Conservation (phyloP, 805 yeast genomes). For the Blastobotrys mokoenaii region DNA sequence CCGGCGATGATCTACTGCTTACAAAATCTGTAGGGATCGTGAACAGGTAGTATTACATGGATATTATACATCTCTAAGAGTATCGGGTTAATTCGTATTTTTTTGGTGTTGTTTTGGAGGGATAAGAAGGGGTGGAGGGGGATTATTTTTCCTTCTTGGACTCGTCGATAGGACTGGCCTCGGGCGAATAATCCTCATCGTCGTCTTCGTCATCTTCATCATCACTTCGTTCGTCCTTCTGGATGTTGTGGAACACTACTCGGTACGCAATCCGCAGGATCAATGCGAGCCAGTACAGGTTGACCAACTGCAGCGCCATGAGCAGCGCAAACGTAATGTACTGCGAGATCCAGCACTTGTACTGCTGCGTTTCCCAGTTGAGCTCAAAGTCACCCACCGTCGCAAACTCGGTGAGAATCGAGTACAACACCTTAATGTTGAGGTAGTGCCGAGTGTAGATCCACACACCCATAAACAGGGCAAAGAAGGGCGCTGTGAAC, state of each 20-base stretch:
- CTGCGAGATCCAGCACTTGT: constrained; percentile 93
- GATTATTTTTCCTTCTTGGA: constrained; percentile 2
- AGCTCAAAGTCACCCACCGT: constrained; percentile 76
- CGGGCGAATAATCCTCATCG: constrained; percentile 24
- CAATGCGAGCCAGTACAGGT: constrained; percentile 78
- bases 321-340: constrained; percentile 77
- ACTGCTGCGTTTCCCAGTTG: constrained; percentile 85
- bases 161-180: constrained; percentile 3
- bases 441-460: constrained; percentile 80
- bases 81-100: too few relatives aligned
- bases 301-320: constrained; percentile 74
- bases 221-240: constrained; percentile 81
- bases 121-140: background rate
- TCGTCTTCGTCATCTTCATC: constrained; percentile 55
- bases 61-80: too few relatives aligned
- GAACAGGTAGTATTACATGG: too few relatives aligned
- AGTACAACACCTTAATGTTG: constrained; percentile 59
- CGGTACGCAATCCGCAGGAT: constrained; percentile 73
- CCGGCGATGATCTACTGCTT: too few relatives aligned
- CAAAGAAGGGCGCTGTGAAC: constrained; percentile 55
- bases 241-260: constrained; percentile 48
- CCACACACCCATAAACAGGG: constrained; percentile 69
- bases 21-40: too few relatives aligned
- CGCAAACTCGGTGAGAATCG: constrained; percentile 64
- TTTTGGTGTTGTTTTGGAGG: too few relatives aligned